Evolutionary conservation across 208 protist genomes (phyloP).

Genomic region (Wallacemonas collosoma): DNA sequence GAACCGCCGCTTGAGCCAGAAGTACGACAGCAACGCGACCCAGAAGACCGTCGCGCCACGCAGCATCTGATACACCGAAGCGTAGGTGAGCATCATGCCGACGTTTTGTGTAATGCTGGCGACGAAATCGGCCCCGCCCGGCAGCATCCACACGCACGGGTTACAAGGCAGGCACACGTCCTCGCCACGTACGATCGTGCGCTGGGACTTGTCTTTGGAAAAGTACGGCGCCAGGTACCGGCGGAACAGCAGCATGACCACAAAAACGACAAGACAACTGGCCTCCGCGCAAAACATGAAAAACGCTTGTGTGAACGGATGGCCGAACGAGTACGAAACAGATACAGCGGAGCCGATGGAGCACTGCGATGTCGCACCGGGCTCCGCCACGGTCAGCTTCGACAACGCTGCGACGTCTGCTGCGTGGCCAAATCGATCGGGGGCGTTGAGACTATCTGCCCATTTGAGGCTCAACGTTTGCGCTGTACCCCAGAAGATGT

Average conservation of each 20-base stretch:
- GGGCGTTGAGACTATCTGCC: conserved; percentile 38
- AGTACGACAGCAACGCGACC: conserved; percentile 76
- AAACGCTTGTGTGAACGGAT: conserved; percentile 82
- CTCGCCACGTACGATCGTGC: conserved; percentile 27
- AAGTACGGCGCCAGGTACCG: conserved; percentile 21
- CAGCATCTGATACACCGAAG: conserved; percentile 94
- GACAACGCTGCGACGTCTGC: neutral
- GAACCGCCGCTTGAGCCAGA: conserved; percentile 78
- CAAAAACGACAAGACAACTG: conserved; percentile 65
- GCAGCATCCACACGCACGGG: conserved; percentile 62
- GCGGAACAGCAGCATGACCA: conserved; percentile 28
- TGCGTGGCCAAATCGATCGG: conserved; percentile 19
- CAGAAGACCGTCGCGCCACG: conserved; percentile 91
- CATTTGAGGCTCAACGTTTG: conserved; percentile 67
- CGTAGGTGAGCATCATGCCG: conserved; percentile 85
- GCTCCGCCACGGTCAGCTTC: neutral
- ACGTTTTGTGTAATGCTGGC: conserved; percentile 89
- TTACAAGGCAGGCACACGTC: conserved; percentile 55
- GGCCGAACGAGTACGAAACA: conserved; percentile 58
- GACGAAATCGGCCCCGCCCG: conserved; percentile 75
- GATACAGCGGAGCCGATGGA: conserved; percentile 16
- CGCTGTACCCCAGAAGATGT: conserved; percentile 55
- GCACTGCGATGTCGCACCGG: neutral
- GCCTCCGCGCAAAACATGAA: conserved; percentile 85
- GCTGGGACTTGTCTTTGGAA: conserved; percentile 12